phyloP scores from a whole-genome alignment of 2,329 filamentous ascomycete species.

The Penicillium brevicompactum region DNA sequence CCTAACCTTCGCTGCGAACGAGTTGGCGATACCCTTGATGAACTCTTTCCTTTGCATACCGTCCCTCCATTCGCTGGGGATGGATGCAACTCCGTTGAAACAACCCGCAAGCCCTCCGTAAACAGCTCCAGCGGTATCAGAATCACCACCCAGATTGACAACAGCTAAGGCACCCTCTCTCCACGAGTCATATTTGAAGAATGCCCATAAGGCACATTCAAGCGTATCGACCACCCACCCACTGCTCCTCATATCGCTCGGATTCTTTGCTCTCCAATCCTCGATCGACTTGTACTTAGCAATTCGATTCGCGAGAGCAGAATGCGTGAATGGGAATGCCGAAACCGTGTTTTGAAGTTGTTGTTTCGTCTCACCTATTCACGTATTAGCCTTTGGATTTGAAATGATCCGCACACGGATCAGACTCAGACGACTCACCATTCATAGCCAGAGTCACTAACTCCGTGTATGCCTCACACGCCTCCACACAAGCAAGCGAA shows the following conservation, averaged over 20 bases:
- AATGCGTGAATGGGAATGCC: slow-evolving; percentile 13
- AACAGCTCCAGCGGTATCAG: slow-evolving; percentile 49
- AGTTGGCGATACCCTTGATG: slow-evolving; percentile 17
- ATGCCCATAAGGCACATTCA: slow-evolving; percentile 46
- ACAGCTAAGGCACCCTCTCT: slow-evolving; percentile 41
- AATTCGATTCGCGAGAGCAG: slow-evolving; percentile 11
- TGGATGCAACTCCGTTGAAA: slow-evolving; percentile 41
- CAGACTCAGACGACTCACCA: slow-evolving; percentile 13
- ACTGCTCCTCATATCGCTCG: slow-evolving; percentile 34
- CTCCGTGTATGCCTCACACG: slow-evolving; percentile 42
- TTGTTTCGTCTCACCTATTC: slow-evolving; percentile 19
- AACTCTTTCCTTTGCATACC: slow-evolving; percentile 28
- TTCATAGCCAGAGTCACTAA: slow-evolving; percentile 35
- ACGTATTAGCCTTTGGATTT: not conserved
- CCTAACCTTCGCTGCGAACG: not conserved
- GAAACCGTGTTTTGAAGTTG: slow-evolving; percentile 10
- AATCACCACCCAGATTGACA: slow-evolving; percentile 48
- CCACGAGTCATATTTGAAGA: slow-evolving; percentile 43
- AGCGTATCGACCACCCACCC: slow-evolving; percentile 48
- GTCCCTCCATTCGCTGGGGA: slow-evolving; percentile 34
- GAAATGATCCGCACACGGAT: slow-evolving; percentile 5
- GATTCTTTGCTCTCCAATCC: slow-evolving; percentile 29
- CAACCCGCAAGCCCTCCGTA: slow-evolving; percentile 48
- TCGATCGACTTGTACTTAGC: slow-evolving; percentile 14
- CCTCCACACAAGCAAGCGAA: slow-evolving; percentile 39